Evolutionary conservation across 129 eudicot species (phyloP).

Genomic region (Pseudognaphalium luteoalbum): DNA sequence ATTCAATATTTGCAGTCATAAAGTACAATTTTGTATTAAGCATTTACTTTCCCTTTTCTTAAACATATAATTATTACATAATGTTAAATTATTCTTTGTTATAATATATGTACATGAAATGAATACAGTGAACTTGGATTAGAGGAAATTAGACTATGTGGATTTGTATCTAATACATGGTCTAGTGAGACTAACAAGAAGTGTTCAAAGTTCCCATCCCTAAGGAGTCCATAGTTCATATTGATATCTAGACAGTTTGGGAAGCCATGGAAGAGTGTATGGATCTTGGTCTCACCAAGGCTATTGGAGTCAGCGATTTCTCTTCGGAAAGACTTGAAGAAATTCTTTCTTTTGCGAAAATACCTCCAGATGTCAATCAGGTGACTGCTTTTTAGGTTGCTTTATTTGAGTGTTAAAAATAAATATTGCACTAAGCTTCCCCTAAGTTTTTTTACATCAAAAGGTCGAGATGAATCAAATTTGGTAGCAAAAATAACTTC

Average conservation of each 20-base stretch:
- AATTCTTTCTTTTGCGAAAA: neutral
- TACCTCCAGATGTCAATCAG: neutral
- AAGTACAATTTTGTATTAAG: too few relatives aligned
- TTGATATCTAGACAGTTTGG: neutral
- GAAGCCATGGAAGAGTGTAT: neutral
- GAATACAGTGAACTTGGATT: neutral
- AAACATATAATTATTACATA: too few relatives aligned
- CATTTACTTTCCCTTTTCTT: too few relatives aligned
- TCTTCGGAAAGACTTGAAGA: neutral
- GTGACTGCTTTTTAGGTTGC: too few relatives aligned
- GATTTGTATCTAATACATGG: neutral
- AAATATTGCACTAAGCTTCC: too few relatives aligned
- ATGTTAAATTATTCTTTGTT: too few relatives aligned
- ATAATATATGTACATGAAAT: neutral
- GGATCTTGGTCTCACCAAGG: neutral
- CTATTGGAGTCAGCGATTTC: conserved; percentile 5
- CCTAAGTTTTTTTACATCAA: too few relatives aligned
- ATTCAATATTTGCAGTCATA: too few relatives aligned
- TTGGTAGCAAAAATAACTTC: conserved; percentile 48
- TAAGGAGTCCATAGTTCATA: neutral
- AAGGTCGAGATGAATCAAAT: conserved; percentile 55
- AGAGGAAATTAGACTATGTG: neutral
- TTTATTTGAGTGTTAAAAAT: too few relatives aligned
- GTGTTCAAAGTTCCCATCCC: too few relatives aligned
- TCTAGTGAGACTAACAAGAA: neutral